These are phyloP conservation scores for Yamadazyma oceani DNA, from an alignment of 1,139 yeast genomes.

Conservation along the genomic window DNA sequence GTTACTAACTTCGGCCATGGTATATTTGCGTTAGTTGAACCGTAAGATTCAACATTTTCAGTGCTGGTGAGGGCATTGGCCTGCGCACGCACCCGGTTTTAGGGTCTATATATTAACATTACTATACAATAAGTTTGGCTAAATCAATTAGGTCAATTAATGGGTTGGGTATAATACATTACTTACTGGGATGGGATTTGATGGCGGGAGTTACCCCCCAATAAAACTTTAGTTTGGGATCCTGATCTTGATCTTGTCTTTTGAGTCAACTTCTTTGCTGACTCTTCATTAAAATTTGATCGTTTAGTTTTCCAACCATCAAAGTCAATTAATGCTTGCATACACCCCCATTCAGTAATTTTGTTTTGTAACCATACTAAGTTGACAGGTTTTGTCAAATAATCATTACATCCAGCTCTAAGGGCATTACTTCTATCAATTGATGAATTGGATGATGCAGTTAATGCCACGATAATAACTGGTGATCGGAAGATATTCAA, in stretches of 20 bases:
- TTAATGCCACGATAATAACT: conserved; percentile 91
- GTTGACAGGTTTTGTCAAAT: conserved; percentile 94
- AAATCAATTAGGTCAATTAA: not conserved
- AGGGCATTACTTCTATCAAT: conserved; percentile 88
- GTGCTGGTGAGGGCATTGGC: no score
- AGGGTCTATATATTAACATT: no score
- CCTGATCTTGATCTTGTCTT: conserved; percentile 12
- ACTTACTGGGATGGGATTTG: not conserved
- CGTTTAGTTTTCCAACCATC: conserved; percentile 77
- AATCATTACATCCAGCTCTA: conserved; percentile 97
- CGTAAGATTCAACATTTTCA: not conserved
- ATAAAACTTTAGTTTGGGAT: conserved; percentile 10
- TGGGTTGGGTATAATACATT: not conserved
- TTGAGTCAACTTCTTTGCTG: conserved; percentile 13
- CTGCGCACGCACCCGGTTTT: no score
- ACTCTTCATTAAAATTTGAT: conserved; percentile 12
- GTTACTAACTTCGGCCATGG: not conserved
- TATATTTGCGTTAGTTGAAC: not conserved
- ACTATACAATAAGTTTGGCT: conserved; percentile 3
- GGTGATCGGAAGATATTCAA: conserved; percentile 73
- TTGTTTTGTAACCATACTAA: conserved; percentile 92
- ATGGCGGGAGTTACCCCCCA: conserved; percentile 4
- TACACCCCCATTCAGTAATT: conserved; percentile 94
- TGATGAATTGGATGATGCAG: conserved; percentile 83
- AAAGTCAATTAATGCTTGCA: conserved; percentile 96